Conservation (phyloP, 2,329 filamentous ascomycete species). For the Byssochlamys sp. region DNA sequence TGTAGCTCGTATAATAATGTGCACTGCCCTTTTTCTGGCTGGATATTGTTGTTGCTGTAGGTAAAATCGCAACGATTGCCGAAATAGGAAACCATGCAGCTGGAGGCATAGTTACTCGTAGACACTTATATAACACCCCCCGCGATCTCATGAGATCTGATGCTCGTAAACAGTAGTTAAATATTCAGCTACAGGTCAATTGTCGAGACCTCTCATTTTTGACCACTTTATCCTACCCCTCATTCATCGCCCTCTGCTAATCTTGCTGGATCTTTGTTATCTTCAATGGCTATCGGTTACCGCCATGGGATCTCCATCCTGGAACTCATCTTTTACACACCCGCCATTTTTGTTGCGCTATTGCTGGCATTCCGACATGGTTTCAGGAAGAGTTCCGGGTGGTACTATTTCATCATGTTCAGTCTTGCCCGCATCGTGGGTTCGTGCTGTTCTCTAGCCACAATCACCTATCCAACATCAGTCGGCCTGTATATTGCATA, state of each 20-base stretch:
- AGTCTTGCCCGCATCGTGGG: slow-evolving; percentile 21
- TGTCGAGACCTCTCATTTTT: background rate
- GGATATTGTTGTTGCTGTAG: background rate
- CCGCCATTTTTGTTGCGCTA: slow-evolving; percentile 10
- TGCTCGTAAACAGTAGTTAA: background rate
- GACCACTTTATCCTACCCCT: background rate
- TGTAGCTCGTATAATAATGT: background rate
- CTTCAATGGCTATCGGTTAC: slow-evolving; percentile 10
- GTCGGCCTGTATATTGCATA: slow-evolving; percentile 19
- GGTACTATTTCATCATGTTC: slow-evolving; percentile 27
- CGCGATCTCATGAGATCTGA: background rate
- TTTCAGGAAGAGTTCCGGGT: slow-evolving; percentile 22
- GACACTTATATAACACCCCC: background rate
- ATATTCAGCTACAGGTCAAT: background rate
- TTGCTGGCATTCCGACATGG: slow-evolving; percentile 16
- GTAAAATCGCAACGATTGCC: background rate
- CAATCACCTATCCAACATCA: slow-evolving; percentile 13
- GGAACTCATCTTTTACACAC: slow-evolving; percentile 14
- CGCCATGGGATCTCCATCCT: slow-evolving; percentile 15
- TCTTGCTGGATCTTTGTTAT: background rate
- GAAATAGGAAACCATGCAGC: background rate
- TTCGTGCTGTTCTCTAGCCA: slow-evolving; percentile 19
- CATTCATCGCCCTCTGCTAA: too few relatives aligned
- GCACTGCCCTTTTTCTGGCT: background rate
- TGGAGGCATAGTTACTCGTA: background rate